Evolutionary conservation across 352 stramenopile genomes (phyloP), one percentile per base, ranked within the genome.

Genomic region (Phytophthora niederhauseri): DNA sequence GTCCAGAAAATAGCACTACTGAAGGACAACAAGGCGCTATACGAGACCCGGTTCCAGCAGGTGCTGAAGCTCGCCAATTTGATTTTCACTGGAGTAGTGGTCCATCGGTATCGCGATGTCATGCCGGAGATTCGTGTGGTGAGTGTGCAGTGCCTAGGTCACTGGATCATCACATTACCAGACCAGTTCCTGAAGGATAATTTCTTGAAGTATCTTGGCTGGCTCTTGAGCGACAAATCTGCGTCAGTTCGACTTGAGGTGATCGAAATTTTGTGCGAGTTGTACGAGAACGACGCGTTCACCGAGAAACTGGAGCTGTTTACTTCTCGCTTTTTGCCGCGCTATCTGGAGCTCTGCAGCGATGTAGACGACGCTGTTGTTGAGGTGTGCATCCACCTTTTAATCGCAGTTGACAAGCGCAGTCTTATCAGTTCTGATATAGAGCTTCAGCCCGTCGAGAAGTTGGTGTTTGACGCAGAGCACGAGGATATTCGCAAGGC

Each of bases 191-290:
- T 98, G 34, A 94, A 94, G 52, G 90, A 98, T 66, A 98, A 96
- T 63, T 98, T 97, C 64, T 72, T 99, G 56, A 99, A 99, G 73
- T 99, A 99, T 73, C 86, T 98, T 56, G 96, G 94, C 5, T 99
- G 96, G 96, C 91, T 98, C 66, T 64, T 98, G 48, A 96, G 91
- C 62, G 95, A 98, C 80, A 98, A 98, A 71, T 78, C 89, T 50
- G 76, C 80, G 0, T 41, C 62, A 12, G 97, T 98, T 36, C 93
- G 97, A 14, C 57, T 91, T 17, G 81, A 87, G 4, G 91, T 96
- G 19, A 66, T 98, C 5, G 66, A 88, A 22, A 90, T 91, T n/a
- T 76, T 99, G 9, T 79, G 84, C 12, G 67, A 74, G 14, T 77
- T 98, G 12, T 98, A 98, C 60, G 81, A 91, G 30, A 82, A 93